Base-by-base conservation (phyloP, 2,329 filamentous ascomycete genomes). In the Epichloe brachyelytri region DNA sequence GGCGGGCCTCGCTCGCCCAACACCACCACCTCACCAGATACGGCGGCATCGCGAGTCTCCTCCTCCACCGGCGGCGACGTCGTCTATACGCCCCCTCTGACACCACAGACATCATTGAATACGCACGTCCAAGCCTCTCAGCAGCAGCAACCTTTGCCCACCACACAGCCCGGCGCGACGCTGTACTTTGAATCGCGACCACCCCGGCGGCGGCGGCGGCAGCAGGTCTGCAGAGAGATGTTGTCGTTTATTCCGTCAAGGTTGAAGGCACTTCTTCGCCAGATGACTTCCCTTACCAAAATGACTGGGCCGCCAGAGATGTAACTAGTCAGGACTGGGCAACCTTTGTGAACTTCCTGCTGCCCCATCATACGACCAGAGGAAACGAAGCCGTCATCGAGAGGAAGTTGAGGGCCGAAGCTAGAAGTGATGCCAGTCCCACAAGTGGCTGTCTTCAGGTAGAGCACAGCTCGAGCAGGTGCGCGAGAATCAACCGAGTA, bases 321-420 rank as follows among this genome's bases (percentile, higher is more conserved):
- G 67, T 79, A 12, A 70, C 65, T 1, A 56, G 63, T 14, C 71
- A 76, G 57, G 78, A 82, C 59, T 82, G 79, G 79, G 69, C 71
- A 37, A 80, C 78, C 0, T 82, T 82, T 61, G 56, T 78, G 44
- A 80, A 80, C 57, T 75, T 74, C 53, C 61, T 82, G 15, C 60
- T 81, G 20, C 77, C 79, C 0, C 64, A 74, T 49, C 71, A 76
- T 58, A 63, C 66, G 4, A 62, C 65, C 1, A 59, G 61, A 15
- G 62, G 64, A 17, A 80, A 78, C 56, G 70, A 72, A 20, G 66
- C 68, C 46, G 58, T 78, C 17, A 62, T 74, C 15, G 71, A 77
- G 54, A 68, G 74, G 50, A 79, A 80, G 57, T 55, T 74, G 30
- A 65, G 67, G 30, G 67, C 66, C 0, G 73, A 78, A 51, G 63